phyloP scores from a whole-genome alignment of 2,329 filamentous ascomycete species.

The Xylaria sp. region DNA sequence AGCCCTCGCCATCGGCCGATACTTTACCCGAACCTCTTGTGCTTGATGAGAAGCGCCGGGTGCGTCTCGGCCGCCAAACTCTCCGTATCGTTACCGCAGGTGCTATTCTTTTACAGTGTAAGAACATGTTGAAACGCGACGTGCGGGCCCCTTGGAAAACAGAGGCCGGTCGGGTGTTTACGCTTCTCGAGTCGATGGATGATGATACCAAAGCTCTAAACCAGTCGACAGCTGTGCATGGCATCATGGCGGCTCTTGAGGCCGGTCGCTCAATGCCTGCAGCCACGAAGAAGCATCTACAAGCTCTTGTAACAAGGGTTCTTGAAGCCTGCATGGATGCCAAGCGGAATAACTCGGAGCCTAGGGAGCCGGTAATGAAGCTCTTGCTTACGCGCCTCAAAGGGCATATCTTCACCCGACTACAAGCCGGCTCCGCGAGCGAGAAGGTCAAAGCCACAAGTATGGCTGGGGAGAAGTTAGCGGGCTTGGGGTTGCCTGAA shows the following conservation, averaged over 20 bases:
- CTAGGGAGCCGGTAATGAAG: constrained; percentile 68
- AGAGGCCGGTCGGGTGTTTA: constrained; percentile 77
- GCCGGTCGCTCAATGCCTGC: constrained; percentile 71
- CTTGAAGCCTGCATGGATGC: constrained; percentile 62
- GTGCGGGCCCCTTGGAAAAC: constrained; percentile 81
- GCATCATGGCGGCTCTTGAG: constrained; percentile 71
- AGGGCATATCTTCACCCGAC: constrained; percentile 71
- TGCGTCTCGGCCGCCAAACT: constrained; percentile 65
- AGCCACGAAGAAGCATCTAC: constrained; percentile 69
- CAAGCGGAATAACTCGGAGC: constrained; percentile 55
- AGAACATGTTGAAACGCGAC: constrained; percentile 85
- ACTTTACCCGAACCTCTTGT: constrained; percentile 78
- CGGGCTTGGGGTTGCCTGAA: constrained; percentile 76
- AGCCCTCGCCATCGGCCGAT: constrained; percentile 64
- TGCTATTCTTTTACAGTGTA: constrained; percentile 80
- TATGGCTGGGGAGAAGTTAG: constrained; percentile 75
- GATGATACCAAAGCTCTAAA: constrained; percentile 60
- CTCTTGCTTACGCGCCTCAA: constrained; percentile 75
- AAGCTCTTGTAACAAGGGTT: constrained; percentile 68
- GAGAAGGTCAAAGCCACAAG: constrained; percentile 78
- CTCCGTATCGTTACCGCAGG: constrained; percentile 77
- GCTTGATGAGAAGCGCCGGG: constrained; percentile 74
- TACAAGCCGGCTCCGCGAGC: constrained; percentile 73
- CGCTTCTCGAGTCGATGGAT: constrained; percentile 69
- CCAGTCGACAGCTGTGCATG: constrained; percentile 62